Conservation (phyloP, 2,329 filamentous ascomycete species). For the Nothomitra cinnamomea region DNA sequence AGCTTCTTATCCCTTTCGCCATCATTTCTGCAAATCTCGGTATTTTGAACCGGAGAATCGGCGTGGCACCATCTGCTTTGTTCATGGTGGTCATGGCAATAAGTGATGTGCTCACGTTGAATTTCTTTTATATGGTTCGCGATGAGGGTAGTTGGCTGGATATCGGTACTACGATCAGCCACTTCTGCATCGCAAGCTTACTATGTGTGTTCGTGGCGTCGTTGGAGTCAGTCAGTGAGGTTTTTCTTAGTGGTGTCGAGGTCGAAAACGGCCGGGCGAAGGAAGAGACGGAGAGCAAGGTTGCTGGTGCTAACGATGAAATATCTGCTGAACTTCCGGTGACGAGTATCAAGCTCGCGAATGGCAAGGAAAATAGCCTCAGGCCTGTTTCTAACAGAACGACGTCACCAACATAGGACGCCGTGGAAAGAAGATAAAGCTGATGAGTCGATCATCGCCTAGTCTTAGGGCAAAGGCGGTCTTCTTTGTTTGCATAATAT, state of each 20-base stretch:
- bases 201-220: conserved; percentile 81
- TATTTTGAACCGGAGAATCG: conserved; percentile 68
- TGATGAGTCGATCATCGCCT: not conserved
- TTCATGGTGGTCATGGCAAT: conserved; percentile 92
- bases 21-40: conserved; percentile 89
- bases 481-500: too few species aligned
- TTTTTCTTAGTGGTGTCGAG: conserved; percentile 67
- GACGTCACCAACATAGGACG: not conserved
- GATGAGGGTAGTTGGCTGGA: conserved; percentile 96
- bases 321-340: not conserved
- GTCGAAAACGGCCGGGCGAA: conserved; percentile 28
- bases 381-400: not conserved
- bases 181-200: conserved; percentile 83
- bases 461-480: too few species aligned
- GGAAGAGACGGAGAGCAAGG: not conserved
- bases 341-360: not conserved
- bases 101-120: conserved; percentile 78
- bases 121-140: conserved; percentile 95
- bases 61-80: conserved; percentile 70
- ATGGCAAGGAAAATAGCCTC: not conserved
- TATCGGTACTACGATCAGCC: conserved; percentile 90
- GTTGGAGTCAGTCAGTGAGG: conserved; percentile 69
- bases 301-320: not conserved
- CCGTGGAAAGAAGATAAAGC: not conserved
- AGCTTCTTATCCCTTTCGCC: conserved; percentile 84